A percentile compares a stretch with the other conserved stretches of the same genome.
These are phyloP conservation scores for Rhodomyrtus psidioides DNA, from an alignment of 441 rosid genomes.

Conservation along the genomic window DNA sequence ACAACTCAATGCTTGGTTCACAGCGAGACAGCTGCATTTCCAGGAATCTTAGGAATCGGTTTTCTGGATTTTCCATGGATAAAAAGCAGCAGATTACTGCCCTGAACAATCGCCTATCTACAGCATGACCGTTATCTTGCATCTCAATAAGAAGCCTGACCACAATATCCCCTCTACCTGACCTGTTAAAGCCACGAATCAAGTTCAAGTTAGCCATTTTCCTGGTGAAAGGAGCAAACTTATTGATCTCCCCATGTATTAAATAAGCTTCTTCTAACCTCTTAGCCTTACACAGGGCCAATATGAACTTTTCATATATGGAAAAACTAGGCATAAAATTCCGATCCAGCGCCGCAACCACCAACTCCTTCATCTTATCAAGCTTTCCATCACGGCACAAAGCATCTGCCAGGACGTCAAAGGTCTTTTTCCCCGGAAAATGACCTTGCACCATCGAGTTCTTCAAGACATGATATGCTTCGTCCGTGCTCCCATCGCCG, in stretches of 20 bases:
- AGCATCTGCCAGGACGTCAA: constrained; percentile 44
- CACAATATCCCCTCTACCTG: constrained; percentile 51
- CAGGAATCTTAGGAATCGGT: constrained; percentile 31
- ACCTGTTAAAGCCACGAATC: constrained; percentile 44
- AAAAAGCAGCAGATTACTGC: constrained; percentile 44
- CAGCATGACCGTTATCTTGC: constrained; percentile 60
- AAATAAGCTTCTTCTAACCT: constrained; percentile 57
- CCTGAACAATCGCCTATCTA: constrained; percentile 28
- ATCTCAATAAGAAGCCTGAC: constrained; percentile 60
- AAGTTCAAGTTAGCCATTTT: constrained; percentile 23
- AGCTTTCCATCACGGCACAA: constrained; percentile 55
- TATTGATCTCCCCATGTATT: constrained; percentile 35
- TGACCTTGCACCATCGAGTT: constrained; percentile 41
- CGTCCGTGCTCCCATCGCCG: constrained; percentile 28
- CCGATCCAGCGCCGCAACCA: constrained; percentile 26
- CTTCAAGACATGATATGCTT: constrained; percentile 50
- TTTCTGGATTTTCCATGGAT: constrained; percentile 36
- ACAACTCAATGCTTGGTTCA: constrained; percentile 20
- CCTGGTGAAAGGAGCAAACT: constrained; percentile 17
- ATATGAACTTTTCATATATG: constrained; percentile 34
- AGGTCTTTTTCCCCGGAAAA: constrained; percentile 45
- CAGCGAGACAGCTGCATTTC: constrained; percentile 40
- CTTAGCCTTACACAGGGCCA: constrained; percentile 41
- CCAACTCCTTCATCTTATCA: constrained; percentile 58
- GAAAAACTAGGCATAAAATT: constrained; percentile 30